Base-by-base conservation (phyloP, 2,329 filamentous ascomycete genomes). In the Colletotrichum scovillei region DNA sequence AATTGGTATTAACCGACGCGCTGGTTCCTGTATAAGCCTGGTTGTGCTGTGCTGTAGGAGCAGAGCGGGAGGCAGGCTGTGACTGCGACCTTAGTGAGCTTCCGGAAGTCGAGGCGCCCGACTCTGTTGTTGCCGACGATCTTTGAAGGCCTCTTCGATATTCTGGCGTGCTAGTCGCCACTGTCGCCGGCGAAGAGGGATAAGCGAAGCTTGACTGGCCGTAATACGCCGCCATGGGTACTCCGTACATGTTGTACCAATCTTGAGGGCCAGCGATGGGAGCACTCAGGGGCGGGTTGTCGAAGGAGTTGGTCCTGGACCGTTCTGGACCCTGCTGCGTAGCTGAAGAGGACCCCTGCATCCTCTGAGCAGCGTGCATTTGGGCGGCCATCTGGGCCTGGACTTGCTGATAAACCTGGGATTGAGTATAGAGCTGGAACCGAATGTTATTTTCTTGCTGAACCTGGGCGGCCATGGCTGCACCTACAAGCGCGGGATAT, bases 11-110 rank as follows among this genome's bases (percentile, higher is more conserved):
- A 14, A 63, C 42, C 22, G 65, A 65, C 12, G 71, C 59, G 57
- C 67, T 70, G 8, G 63, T 67, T 11, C 73, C 73, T 2, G 74
- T 57, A 58, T 66, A 69, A n/a, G 57, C 69, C 58, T 75, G 74
- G 9, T 24, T 53, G n/a, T 63, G 72, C 19, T 75, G 74, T 57
- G 26, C 73, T 12, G 69, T 46, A 11, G 70, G 52, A 6, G 59
- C 69, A 12, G 84, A 82, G 35, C 89, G 84, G 42, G 89, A 87
- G 3, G 90, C 90, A 28, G 91, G 91, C 78, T 92, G 91, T n/a
- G 91, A 92, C 78, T 92, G 91, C 30, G 91, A 92, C 75, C 91
- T 86, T 74, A 91, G 80, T n/a, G 89, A 84, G 76, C 90, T 89
- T 68, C 84, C 88, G 30, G 89, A 85, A 64, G 86, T 81, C 49